A percentile compares a stretch with the other conserved stretches of the same genome.
Evolutionary conservation across 2,329 filamentous ascomycete species (phyloP).

Genomic region (Fusarium oxysporum): DNA sequence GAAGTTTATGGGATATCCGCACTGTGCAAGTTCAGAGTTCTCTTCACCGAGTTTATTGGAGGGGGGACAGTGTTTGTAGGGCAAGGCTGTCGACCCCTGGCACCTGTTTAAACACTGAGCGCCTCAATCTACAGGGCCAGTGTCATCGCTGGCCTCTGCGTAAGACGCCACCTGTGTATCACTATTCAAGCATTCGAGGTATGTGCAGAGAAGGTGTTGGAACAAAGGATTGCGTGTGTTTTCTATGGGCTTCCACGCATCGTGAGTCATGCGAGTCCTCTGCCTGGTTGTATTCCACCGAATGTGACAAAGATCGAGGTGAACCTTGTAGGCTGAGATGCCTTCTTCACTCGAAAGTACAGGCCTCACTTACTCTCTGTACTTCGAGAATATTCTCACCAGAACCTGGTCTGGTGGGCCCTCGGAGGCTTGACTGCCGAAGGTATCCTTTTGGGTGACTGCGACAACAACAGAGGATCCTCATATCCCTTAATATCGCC

Average conservation of each 20-base stretch:
- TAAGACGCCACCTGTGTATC: slow-evolving; percentile 23
- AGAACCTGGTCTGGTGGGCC: slow-evolving; percentile 22
- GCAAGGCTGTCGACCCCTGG: slow-evolving; percentile 36
- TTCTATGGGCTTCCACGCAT: slow-evolving; percentile 30
- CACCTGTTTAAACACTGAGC: slow-evolving; percentile 22
- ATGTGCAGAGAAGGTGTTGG: slow-evolving; percentile 3
- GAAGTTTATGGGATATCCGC: not conserved
- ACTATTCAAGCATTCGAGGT: not conserved
- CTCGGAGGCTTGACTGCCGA: slow-evolving; percentile 25
- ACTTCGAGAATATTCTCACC: slow-evolving; percentile 47
- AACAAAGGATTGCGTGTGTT: slow-evolving; percentile 3
- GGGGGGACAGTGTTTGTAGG: not conserved
- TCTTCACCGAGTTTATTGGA: not conserved
- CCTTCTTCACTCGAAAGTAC: not conserved
- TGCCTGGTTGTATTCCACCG: not conserved
- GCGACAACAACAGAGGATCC: slow-evolving; percentile 22
- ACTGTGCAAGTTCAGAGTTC: slow-evolving; percentile 34
- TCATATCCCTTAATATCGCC: slow-evolving; percentile 35
- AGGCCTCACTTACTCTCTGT: slow-evolving; percentile 31
- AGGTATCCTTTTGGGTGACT: slow-evolving; percentile 31
- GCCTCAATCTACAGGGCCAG: slow-evolving; percentile 15
- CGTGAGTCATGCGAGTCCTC: slow-evolving; percentile 30
- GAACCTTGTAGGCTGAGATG: not conserved
- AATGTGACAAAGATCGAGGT: slow-evolving; percentile 1
- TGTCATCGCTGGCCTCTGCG: slow-evolving; percentile 8